These are phyloP conservation scores for Crassisporium funariophilum DNA, from an alignment of 768 basidiomycete species.

Conservation along the genomic window DNA sequence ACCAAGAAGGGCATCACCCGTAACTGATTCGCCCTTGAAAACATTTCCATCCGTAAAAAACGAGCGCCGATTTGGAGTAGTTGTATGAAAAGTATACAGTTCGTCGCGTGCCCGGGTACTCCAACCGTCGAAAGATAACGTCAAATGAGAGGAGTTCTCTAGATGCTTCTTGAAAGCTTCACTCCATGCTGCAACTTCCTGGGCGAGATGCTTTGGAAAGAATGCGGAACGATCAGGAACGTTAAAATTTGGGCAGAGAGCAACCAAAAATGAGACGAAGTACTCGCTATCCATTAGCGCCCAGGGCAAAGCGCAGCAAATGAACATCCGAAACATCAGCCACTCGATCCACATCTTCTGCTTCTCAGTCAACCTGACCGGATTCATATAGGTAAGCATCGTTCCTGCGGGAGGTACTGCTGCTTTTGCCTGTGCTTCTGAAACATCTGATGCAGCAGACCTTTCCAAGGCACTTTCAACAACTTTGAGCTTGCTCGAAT, in stretches of 20 bases:
- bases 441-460: background rate
- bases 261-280: slow-evolving; percentile 15
- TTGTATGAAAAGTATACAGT: slow-evolving; percentile 29
- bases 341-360: slow-evolving; percentile 17
- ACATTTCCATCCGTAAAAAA: slow-evolving; percentile 26
- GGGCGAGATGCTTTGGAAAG: slow-evolving; percentile 19
- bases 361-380: slow-evolving; percentile 7
- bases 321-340: slow-evolving; percentile 19
- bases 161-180: slow-evolving; percentile 14
- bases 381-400: slow-evolving; percentile 10
- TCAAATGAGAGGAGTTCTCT: slow-evolving; percentile 16
- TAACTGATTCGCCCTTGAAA: slow-evolving; percentile 28
- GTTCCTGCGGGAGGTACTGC: background rate
- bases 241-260: slow-evolving; percentile 13
- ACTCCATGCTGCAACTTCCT: slow-evolving; percentile 18
- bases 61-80: slow-evolving; percentile 23
- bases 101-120: slow-evolving; percentile 21
- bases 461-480: background rate
- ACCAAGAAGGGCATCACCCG: slow-evolving; percentile 17
- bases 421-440: background rate
- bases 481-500: slow-evolving; percentile 12
- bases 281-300: slow-evolving; percentile 16
- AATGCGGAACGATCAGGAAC: slow-evolving; percentile 23
- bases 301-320: slow-evolving; percentile 25
- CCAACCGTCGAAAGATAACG: slow-evolving; percentile 27